phyloP scores from a whole-genome alignment of 1,284 basidiomycete species.

The Stygiomarasmius scandens region DNA sequence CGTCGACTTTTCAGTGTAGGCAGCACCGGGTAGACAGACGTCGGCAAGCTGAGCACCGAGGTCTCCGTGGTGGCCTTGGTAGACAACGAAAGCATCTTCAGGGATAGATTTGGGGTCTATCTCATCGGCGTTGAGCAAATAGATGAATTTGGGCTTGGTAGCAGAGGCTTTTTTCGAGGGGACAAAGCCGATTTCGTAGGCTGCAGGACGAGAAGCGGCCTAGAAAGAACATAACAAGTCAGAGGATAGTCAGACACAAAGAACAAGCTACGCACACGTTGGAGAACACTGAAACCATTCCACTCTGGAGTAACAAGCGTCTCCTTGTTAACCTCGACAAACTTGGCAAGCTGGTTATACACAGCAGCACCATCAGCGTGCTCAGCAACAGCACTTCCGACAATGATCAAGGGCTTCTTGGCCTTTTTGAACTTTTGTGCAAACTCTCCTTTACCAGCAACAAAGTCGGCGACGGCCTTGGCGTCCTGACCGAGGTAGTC shows the following conservation, averaged over 20 bases:
- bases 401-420: slow-evolving; percentile 92
- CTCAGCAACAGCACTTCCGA: slow-evolving; percentile 88
- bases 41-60: slow-evolving; percentile 96
- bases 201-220: slow-evolving; percentile 90
- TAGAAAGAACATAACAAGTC: slow-evolving; percentile 30
- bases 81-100: slow-evolving; percentile 94
- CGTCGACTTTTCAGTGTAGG: slow-evolving; percentile 94
- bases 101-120: slow-evolving; percentile 91
- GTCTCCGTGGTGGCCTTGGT: slow-evolving; percentile 99
- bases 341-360: slow-evolving; percentile 80
- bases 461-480: slow-evolving; percentile 80
- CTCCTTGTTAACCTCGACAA: slow-evolving; percentile 78
- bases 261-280: slow-evolving; percentile 64
- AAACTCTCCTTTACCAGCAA: slow-evolving; percentile 79
- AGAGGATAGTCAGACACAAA: slow-evolving; percentile 4
- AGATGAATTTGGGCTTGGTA: slow-evolving; percentile 92
- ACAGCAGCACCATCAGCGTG: slow-evolving; percentile 85
- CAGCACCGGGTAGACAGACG: slow-evolving; percentile 90
- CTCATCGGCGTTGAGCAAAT: slow-evolving; percentile 96
- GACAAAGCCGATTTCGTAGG: slow-evolving; percentile 93
- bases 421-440: slow-evolving; percentile 88
- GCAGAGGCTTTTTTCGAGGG: slow-evolving; percentile 78
- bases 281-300: slow-evolving; percentile 95
- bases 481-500: slow-evolving; percentile 86
- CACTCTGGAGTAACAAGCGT: slow-evolving; percentile 87